Evolutionary conservation across 2,329 filamentous ascomycete species (phyloP).

Genomic region (Hortaea werneckii): DNA sequence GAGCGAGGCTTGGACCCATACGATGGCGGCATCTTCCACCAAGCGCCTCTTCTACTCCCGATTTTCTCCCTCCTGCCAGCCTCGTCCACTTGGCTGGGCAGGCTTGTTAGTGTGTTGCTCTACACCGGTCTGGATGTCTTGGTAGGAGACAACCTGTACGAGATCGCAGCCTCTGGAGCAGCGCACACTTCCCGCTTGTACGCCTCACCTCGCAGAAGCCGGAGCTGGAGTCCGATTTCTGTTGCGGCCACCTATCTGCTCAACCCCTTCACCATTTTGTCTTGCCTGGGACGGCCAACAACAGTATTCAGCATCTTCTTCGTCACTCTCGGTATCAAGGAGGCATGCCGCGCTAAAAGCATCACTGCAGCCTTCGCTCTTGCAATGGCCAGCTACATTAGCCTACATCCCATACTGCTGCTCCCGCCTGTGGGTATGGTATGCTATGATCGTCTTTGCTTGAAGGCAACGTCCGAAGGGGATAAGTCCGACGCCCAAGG

Average conservation of each 20-base stretch:
- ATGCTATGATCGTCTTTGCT: constrained; percentile 52
- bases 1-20: constrained; percentile 94
- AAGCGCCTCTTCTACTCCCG: constrained; percentile 79
- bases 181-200: constrained; percentile 65
- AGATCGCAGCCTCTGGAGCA: constrained; percentile 73
- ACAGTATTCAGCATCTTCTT: constrained; percentile 81
- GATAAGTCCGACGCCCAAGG: background rate
- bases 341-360: constrained; percentile 62
- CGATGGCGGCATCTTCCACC: constrained; percentile 76
- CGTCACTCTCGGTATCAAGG: constrained; percentile 72
- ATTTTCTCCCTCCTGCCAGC: constrained; percentile 82
- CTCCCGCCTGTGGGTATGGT: constrained; percentile 74
- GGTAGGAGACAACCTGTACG: constrained; percentile 66
- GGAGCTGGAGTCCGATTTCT: constrained; percentile 62
- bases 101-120: constrained; percentile 58
- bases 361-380: constrained; percentile 73
- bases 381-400: constrained; percentile 79
- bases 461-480: constrained; percentile 2
- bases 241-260: constrained; percentile 85
- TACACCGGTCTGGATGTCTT: constrained; percentile 74
- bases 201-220: constrained; percentile 64
- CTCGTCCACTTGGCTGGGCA: constrained; percentile 41
- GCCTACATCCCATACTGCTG: constrained; percentile 81
- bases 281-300: constrained; percentile 82
- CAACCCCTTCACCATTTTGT: constrained; percentile 87